A percentile compares a stretch with the other conserved stretches of the same genome.
Conservation (phyloP, 78 protist species). For the Creolimax fragrantissima region DNA sequence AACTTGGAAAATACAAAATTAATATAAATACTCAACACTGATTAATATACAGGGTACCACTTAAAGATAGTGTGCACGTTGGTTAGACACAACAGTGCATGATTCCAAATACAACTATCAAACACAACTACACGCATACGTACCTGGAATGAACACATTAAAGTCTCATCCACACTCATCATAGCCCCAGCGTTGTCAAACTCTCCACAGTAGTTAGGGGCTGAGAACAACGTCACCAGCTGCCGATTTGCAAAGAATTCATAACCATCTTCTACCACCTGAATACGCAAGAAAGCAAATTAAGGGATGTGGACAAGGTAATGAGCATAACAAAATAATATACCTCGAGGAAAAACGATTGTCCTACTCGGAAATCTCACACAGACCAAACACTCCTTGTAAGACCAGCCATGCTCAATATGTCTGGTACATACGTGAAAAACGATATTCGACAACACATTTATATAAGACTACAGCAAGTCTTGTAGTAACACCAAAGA, state of each 20-base stretch:
- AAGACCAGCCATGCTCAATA: too few relatives aligned
- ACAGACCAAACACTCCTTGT: too few relatives aligned
- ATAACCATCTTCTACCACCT: slow-evolving; percentile 61
- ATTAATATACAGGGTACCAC: background rate
- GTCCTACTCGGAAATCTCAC: too few relatives aligned
- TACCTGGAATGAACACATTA: slow-evolving; percentile 98
- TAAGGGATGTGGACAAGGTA: too few relatives aligned
- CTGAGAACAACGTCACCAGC: slow-evolving; percentile 80
- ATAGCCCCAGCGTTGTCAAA: slow-evolving; percentile 81
- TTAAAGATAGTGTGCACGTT: background rate
- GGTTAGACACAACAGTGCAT: background rate
- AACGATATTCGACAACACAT: too few relatives aligned
- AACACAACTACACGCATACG: background rate
- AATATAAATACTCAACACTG: background rate
- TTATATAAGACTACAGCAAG: too few relatives aligned
- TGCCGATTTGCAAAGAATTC: slow-evolving; percentile 97
- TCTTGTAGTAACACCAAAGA: too few relatives aligned
- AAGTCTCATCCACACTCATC: slow-evolving; percentile 96
- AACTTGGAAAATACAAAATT: background rate
- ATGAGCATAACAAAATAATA: too few relatives aligned
- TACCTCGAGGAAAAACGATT: too few relatives aligned
- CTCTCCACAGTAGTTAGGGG: slow-evolving; percentile 4
- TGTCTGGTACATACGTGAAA: too few relatives aligned
- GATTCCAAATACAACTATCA: background rate
- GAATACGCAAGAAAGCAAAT: background rate